Base-by-base conservation (phyloP, 2,329 filamentous ascomycete species). In the Aplosporella prunicola region DNA sequence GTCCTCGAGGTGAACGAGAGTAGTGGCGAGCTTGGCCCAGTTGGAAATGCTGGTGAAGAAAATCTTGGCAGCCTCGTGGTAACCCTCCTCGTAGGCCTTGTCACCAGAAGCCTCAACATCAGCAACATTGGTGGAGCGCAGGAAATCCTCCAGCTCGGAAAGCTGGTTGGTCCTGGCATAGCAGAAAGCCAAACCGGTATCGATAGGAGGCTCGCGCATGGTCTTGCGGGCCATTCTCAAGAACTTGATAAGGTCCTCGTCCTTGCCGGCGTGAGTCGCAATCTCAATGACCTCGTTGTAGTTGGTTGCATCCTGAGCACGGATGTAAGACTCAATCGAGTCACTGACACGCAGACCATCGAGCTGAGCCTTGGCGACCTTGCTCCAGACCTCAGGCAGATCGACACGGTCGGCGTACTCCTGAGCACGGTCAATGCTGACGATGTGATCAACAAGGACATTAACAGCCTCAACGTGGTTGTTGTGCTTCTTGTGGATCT, bases 31-130 rank as follows among this genome's bases (percentile, higher is more conserved):
- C 71, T 98, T 98, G 39, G 89, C 89, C 91, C 91, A 98, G 74
- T 98, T 98, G 38, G 91, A 98, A 58, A 98, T 93, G 67, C 85
- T 96, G 39, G 78, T 86, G 69, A 80, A 98, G 74, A 96, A 98
- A 56, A 98, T 96, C 76, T 98, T 98, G 47, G 91, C 86, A 28
- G 91, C 91, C 69, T 96, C 82, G 55, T 91, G 89, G 55, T 85
- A 80, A 43, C 89, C 89, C 65, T 98, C 91, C 45, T 80, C 82
- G 50, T 94, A 96, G 15, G 91, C 89, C 71, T 95, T 95, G 72
- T 98, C 91, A 69, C 91, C 91, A 42, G 87, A 96, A 50, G 91
- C 84, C 59, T 98, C 91, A 37, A 96, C 74, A 59, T 98, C 88
- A 36, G 91, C 89, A 44, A 96, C 91, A 49, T 98, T 98, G 39